Conservation (phyloP, 352 stramenopile species). For the Globisporangium camurandrum region DNA sequence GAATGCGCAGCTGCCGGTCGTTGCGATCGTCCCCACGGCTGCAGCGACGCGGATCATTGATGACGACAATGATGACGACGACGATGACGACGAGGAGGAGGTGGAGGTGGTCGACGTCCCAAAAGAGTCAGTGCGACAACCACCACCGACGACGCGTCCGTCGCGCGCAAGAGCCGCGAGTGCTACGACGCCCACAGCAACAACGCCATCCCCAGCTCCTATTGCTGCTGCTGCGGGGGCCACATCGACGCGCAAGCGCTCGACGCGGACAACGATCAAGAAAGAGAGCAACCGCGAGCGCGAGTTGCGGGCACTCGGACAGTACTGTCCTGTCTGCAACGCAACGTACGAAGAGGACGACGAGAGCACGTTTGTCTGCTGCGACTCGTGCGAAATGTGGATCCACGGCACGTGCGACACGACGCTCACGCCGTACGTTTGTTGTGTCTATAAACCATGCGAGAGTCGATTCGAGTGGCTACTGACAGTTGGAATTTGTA, state of each 20-base stretch:
- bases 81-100: neutral
- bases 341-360: slow-evolving; percentile 83
- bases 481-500: too few species aligned
- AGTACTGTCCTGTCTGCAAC: slow-evolving; percentile 86
- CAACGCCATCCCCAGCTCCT: slow-evolving; percentile 4
- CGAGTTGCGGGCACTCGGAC: slow-evolving; percentile 64
- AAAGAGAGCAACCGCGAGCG: slow-evolving; percentile 65
- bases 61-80: neutral
- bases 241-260: slow-evolving; percentile 31
- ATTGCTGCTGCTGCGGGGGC: slow-evolving; percentile 12
- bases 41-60: slow-evolving; percentile 9
- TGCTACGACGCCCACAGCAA: neutral
- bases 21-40: neutral
- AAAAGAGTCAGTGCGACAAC: too few species aligned
- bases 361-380: slow-evolving; percentile 80
- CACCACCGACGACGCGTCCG: too few species aligned
- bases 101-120: slow-evolving; percentile 1
- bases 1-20: neutral
- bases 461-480: too few species aligned
- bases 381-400: slow-evolving; percentile 86
- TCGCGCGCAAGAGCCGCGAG: slow-evolving; percentile 3
- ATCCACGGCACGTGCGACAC: slow-evolving; percentile 71
- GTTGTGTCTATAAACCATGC: too few species aligned
- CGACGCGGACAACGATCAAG: slow-evolving; percentile 37
- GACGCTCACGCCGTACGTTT: slow-evolving; percentile 54